Percentiles rank a stretch among this genome's conserved stretches.
These are phyloP conservation scores for Wilcoxina mikolae DNA, from an alignment of 495 filamentous ascomycete species.

Conservation along the genomic window DNA sequence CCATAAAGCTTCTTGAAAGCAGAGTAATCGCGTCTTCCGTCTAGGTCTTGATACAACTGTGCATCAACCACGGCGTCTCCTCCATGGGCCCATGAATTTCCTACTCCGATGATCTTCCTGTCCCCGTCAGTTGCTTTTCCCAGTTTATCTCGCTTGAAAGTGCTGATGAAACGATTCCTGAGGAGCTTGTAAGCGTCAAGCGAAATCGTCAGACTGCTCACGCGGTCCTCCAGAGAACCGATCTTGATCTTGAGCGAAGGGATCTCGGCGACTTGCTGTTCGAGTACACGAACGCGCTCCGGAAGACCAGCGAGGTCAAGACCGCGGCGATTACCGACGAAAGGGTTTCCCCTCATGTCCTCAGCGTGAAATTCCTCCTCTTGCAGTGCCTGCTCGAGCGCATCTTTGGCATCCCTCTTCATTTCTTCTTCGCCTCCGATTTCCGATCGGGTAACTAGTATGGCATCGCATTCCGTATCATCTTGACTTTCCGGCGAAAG, in stretches of 20 bases:
- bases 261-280: background rate
- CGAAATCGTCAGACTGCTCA: too few relatives aligned
- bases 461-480: background rate
- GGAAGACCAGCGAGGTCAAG: background rate
- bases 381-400: too few relatives aligned
- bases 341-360: background rate
- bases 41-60: too few relatives aligned
- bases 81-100: background rate
- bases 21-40: too few relatives aligned
- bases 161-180: too few relatives aligned
- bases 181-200: too few relatives aligned
- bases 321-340: slow-evolving; percentile 5
- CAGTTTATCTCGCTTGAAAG: slow-evolving; percentile 6
- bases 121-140: background rate
- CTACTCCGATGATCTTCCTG: slow-evolving; percentile 4
- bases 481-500: background rate
- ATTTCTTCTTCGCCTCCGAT: background rate
- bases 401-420: background rate
- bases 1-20: too few relatives aligned
- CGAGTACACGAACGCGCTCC: background rate
- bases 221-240: slow-evolving; percentile 7
- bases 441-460: background rate
- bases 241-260: background rate
- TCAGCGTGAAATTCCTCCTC: background rate
- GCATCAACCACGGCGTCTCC: too few relatives aligned